Base-by-base conservation (phyloP, 352 stramenopile species). In the Elongisporangium prolatum region DNA sequence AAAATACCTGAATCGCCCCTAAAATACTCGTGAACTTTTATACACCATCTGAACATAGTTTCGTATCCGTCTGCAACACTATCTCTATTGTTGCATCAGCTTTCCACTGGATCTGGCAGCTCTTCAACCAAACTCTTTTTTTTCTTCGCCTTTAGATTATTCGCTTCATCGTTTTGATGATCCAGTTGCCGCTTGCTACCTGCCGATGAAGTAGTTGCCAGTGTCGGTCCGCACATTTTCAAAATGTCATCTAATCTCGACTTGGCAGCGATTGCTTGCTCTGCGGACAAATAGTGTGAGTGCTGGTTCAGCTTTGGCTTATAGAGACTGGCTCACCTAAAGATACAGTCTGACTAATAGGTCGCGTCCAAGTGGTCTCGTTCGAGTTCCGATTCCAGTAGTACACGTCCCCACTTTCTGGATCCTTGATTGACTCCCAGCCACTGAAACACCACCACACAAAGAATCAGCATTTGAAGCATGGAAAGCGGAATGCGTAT, bases 321-420 rank as follows among this genome's bases (percentile, higher is more conserved):
- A 53, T 11, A 10, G 18, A 47, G 34, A 48, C 14, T 6, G 50
- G 53, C 56, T 52, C 62, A 93, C 83, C 61, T 21, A 91, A 65
- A n/a, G 76, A 80, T 13, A 87, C 76, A 17, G 61, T 79, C 52
- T 65, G 56, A 38, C 69, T 67, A 49, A 69, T 61, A 0, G 82
- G 84, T 34, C 69, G 68, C 18, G 67, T 84, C 84, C 81, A 93
- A 16, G 80, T 83, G 24, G 84, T 91, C 56, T 88, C 80, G n/a
- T 84, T 80, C 24, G 81, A 86, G n/a, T 72, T 64, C 10, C 64
- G 67, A 66, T 93, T 86, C 84, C 84, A 93, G 53, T 80, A 93
- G 68, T 91, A 93, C 21, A 71, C 57, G 13, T 80, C 67, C 1
- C 75, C 68, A 21, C 76, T 89, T 6, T 72, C 51, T 3, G 76